These are phyloP conservation scores for Sarocladiaceae sp. DNA, from an alignment of 2,329 filamentous ascomycete species.

Conservation along the genomic window DNA sequence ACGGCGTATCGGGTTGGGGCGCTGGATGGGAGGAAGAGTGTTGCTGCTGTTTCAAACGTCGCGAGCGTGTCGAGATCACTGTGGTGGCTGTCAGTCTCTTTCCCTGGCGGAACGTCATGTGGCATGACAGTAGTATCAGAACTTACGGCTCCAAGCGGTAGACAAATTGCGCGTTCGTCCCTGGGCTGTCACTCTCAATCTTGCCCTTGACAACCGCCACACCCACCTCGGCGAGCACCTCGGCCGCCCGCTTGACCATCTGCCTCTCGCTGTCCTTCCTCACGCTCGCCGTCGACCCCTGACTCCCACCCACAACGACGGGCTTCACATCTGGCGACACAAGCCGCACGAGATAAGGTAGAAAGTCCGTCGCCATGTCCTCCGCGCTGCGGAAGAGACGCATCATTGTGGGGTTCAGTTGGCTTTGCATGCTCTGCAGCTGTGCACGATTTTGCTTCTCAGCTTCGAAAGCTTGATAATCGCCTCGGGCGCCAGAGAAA, in stretches of 20 bases:
- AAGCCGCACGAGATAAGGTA: constrained; percentile 79
- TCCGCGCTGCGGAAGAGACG: constrained; percentile 75
- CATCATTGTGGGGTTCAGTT: constrained; percentile 63
- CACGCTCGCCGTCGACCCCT: constrained; percentile 68
- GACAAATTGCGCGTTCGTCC: constrained; percentile 57
- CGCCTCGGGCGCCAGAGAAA: constrained; percentile 76
- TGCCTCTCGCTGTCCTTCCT: constrained; percentile 77
- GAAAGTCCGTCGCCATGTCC: constrained; percentile 71
- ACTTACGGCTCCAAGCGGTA: constrained; percentile 94
- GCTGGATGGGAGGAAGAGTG: constrained; percentile 47
- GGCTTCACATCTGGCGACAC: constrained; percentile 87
- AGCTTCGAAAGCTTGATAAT: constrained; percentile 74
- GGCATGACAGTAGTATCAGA: neutral
- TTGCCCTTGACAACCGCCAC: constrained; percentile 74
- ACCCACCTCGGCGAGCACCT: constrained; percentile 76
- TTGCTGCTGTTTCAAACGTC: constrained; percentile 62
- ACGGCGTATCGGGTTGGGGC: constrained; percentile 85
- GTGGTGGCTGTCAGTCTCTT: neutral
- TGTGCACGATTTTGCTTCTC: constrained; percentile 71
- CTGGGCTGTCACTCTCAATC: constrained; percentile 64
- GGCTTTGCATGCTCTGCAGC: constrained; percentile 66
- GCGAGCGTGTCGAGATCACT: constrained; percentile 71
- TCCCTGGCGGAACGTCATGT: neutral
- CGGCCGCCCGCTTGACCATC: constrained; percentile 73
- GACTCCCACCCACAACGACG: constrained; percentile 68